Evolutionary conservation across 805 yeast species (phyloP).

Genomic region (Phaffomyces antillensis): DNA sequence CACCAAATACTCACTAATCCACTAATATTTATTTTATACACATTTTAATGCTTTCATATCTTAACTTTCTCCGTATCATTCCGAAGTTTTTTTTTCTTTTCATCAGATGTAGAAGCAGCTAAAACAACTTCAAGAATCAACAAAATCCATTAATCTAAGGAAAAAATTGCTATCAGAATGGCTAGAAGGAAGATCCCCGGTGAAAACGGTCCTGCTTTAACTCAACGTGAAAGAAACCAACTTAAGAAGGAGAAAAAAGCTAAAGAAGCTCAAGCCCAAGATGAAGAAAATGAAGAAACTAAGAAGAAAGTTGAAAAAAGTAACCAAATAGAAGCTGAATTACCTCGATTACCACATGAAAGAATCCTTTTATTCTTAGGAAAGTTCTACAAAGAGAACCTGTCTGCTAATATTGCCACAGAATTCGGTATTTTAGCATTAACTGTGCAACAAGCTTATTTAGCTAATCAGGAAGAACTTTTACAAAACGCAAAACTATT

Average conservation of each 20-base stretch:
- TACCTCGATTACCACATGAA: conserved; percentile 18
- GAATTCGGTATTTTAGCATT: conserved; percentile 22
- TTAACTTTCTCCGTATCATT: no score
- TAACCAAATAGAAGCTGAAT: not conserved
- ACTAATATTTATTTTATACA: no score
- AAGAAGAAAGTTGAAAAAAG: conserved; percentile 1
- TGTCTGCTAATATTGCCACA: conserved; percentile 19
- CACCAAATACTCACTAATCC: no score
- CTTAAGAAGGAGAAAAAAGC: conserved; percentile 3
- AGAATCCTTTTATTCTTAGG: conserved; percentile 13
- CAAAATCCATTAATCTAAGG: no score
- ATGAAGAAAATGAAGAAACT: not conserved
- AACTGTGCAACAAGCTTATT: conserved; percentile 18
- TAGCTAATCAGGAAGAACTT: conserved; percentile 7
- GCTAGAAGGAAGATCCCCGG: conserved; percentile 6
- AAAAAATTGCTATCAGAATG: not conserved
- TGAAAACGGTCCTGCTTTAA: conserved; percentile 10
- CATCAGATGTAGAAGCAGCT: no score
- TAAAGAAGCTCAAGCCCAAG: conserved; percentile 1
- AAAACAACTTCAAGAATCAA: no score
- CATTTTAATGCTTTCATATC: no score
- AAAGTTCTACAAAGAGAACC: conserved; percentile 11
- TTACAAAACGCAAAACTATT: conserved; percentile 11
- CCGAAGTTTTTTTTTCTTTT: no score
- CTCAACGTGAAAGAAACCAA: conserved; percentile 18